Evolutionary conservation across 1,139 yeast species (phyloP), one percentile per base, ranked within the genome.

Genomic region (Nakaseomyces sp.): DNA sequence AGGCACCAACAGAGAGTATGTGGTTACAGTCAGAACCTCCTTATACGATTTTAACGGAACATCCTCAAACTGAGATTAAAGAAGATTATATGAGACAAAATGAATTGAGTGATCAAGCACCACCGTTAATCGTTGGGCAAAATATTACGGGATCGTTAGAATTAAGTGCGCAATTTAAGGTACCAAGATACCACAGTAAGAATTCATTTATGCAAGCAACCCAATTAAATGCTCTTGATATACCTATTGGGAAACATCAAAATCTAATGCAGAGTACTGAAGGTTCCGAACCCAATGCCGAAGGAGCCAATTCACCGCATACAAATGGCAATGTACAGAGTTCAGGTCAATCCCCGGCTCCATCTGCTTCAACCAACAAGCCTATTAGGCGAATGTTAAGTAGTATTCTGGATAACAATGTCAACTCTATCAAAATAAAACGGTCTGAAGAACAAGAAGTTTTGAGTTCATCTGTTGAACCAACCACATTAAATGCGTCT

Each of bases 61-160:
- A 60, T 42, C 49, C 55, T 2, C 55, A 62, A 10, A 25, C 38
- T 16, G 61, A 61, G 19, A 41, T 55, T 10, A 49, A 53, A 41
- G 51, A 50, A 9, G 60, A 56, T 31, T 61, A 56, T 39, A 45
- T 49, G 2, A 45, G 43, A 31, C 48, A 50, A 16, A 51, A 55
- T 37, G 45, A 52, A 4, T 43, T 44, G 15, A 63, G 65, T n/a
- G 55, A 58, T 38, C 60, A 53, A 41, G 45, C 48, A 8, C 45
- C 48, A 8, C 45, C 58, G 10, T 56, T 63, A 1, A 51, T 67
- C 8, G 66, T 70, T 2, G 70, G 70, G 2, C 70, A 67, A 49
- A 66, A 61, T 35, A 66, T 67, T 4, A 55, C 53, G 16, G 70
- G 70, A 3, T 61, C 69, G 1, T 41, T 67, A 15, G 70, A 67